Percentiles rank a stretch among this genome's conserved stretches.
These are phyloP conservation scores for Oidium heveae DNA, from an alignment of 2,329 filamentous ascomycete species.

Conservation along the genomic window DNA sequence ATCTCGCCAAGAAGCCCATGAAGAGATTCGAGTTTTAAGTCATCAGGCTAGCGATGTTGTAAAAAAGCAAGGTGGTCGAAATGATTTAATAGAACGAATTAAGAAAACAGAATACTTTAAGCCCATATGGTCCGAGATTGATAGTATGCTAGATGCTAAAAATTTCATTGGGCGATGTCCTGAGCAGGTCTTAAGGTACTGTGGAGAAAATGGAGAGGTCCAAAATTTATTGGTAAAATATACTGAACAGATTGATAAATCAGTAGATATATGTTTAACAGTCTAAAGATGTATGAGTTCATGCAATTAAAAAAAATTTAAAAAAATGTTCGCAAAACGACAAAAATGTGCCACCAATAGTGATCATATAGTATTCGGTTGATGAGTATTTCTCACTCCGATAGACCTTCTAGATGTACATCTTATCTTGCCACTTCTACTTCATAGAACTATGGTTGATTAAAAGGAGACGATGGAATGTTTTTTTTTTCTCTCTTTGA, in stretches of 20 bases:
- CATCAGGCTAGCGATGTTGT: conserved; percentile 50
- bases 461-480: too few species aligned
- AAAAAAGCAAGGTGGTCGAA: conserved; percentile 48
- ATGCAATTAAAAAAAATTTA: too few species aligned
- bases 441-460: too few species aligned
- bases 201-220: conserved; percentile 21
- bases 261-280: background rate
- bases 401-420: too few species aligned
- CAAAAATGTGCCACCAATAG: too few species aligned
- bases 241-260: conserved; percentile 11
- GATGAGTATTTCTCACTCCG: too few species aligned
- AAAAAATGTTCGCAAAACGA: too few species aligned
- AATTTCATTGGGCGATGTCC: conserved; percentile 30
- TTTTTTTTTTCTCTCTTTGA: too few species aligned
- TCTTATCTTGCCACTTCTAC: too few species aligned
- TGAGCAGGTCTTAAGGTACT: conserved; percentile 27
- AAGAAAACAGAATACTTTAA: conserved; percentile 48
- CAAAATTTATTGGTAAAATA: conserved; percentile 22
- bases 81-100: conserved; percentile 65
- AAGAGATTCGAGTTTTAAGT: conserved; percentile 61
- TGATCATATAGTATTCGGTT: too few species aligned
- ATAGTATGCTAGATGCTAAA: conserved; percentile 37
- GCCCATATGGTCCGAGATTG: conserved; percentile 42
- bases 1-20: conserved; percentile 61
- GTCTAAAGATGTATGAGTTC: background rate